phyloP scores from a whole-genome alignment of 2,329 filamentous ascomycete genomes.

The Diplodia intermedia region DNA sequence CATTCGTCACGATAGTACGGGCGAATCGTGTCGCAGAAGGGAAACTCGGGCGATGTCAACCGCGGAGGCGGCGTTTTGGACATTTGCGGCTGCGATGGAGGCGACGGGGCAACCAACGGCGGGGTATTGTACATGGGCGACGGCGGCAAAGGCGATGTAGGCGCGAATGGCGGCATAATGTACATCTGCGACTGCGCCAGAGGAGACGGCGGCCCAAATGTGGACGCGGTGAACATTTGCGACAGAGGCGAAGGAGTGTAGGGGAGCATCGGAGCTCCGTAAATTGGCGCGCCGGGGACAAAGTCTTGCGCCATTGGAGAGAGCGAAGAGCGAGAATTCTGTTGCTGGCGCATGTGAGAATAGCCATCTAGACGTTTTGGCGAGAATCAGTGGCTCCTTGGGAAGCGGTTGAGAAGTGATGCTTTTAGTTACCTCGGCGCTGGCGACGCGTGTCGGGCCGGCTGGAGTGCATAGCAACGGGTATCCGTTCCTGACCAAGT shows the following conservation, averaged over 20 bases:
- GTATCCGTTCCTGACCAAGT: not conserved
- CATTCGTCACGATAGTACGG: slow-evolving; percentile 8
- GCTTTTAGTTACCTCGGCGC: not conserved
- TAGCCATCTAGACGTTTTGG: not conserved
- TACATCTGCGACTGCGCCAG: too few relatives aligned
- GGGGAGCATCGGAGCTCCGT: not conserved
- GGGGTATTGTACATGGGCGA: too few relatives aligned
- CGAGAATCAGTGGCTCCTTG: not conserved
- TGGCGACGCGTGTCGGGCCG: not conserved
- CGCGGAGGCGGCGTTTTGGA: not conserved
- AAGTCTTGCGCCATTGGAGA: slow-evolving; percentile 11
- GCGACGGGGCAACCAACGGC: not conserved
- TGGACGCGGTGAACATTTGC: too few relatives aligned
- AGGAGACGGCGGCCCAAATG: not conserved
- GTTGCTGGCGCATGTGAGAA: not conserved
- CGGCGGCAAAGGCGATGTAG: too few relatives aligned
- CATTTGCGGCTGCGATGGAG: not conserved
- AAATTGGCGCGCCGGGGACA: not conserved
- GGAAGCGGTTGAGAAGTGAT: not conserved
- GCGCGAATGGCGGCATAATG: too few relatives aligned
- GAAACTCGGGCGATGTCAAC: not conserved
- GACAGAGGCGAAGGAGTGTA: slow-evolving; percentile 4
- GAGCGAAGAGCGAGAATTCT: not conserved
- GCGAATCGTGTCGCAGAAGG: not conserved
- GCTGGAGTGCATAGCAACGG: not conserved